phyloP scores from a whole-genome alignment of 2,329 filamentous ascomycete genomes.

The Arthrobotrys pseudoclavata region DNA sequence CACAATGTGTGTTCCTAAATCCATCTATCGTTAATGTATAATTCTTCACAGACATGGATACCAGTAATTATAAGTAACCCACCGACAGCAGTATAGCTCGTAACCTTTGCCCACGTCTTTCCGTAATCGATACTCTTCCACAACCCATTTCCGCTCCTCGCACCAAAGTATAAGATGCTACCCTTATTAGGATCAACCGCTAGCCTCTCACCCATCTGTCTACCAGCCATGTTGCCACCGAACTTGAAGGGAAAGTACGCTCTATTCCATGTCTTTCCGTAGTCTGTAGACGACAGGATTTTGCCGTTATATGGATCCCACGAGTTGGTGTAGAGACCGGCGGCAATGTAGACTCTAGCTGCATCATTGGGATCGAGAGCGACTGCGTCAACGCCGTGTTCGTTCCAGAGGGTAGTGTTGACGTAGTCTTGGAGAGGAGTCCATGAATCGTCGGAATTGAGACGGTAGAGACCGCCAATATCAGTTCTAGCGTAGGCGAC shows the following conservation, averaged over 20 bases:
- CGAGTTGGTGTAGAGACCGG: constrained; percentile 73
- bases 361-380: constrained; percentile 72
- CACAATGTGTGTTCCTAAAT: constrained; percentile 68
- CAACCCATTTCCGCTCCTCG: constrained; percentile 73
- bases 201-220: constrained; percentile 72
- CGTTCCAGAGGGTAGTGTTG: constrained; percentile 69
- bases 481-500: constrained; percentile 73
- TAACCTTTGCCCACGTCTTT: constrained; percentile 71
- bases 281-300: constrained; percentile 71
- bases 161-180: constrained; percentile 73
- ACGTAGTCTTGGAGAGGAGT: constrained; percentile 71
- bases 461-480: constrained; percentile 72
- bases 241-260: constrained; percentile 73
- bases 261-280: constrained; percentile 70
- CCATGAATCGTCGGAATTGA: constrained; percentile 73
- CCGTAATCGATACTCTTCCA: constrained; percentile 73
- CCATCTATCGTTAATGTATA: not conserved
- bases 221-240: constrained; percentile 74
- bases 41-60: not conserved
- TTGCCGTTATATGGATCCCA: constrained; percentile 73
- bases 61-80: not conserved
- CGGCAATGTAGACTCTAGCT: constrained; percentile 71
- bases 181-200: constrained; percentile 73
- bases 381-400: constrained; percentile 73
- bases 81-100: constrained; percentile 69